Conservation (phyloP, 371 early-diverging fungal species). For the Saksenaea oblongispora region DNA sequence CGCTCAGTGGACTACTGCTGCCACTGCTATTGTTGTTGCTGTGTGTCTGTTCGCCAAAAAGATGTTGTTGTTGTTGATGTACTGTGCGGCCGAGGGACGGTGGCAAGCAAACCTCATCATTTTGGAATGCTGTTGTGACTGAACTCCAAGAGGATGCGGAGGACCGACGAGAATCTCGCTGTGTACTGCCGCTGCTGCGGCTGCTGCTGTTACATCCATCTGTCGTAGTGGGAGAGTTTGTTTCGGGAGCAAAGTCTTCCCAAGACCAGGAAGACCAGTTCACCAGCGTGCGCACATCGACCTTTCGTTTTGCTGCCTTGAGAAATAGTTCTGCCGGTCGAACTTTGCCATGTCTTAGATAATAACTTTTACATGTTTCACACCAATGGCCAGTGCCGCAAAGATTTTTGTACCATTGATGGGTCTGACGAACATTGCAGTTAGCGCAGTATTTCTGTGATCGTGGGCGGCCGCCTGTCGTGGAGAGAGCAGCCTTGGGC, state of each 20-base stretch:
- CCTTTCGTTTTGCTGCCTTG: constrained; percentile 50
- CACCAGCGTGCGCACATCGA: constrained; percentile 39
- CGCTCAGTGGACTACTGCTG: not conserved
- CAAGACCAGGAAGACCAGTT: constrained; percentile 39
- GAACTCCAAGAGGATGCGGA: constrained; percentile 2
- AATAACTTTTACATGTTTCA: constrained; percentile 52
- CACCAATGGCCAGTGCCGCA: constrained; percentile 53
- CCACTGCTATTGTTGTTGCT: not conserved
- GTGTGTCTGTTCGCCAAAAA: not conserved
- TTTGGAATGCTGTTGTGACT: not conserved
- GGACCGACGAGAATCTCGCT: not conserved
- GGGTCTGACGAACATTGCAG: constrained; percentile 45
- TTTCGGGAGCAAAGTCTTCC: constrained; percentile 23
- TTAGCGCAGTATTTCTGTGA: constrained; percentile 38
- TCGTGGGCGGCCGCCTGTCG: not conserved
- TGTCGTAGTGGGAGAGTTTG: not conserved
- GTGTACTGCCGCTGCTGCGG: not conserved
- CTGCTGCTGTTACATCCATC: too few relatives aligned
- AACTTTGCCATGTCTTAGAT: constrained; percentile 39
- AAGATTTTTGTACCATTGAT: constrained; percentile 53
- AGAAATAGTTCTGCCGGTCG: constrained; percentile 45
- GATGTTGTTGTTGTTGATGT: not conserved
- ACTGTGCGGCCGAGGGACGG: not conserved
- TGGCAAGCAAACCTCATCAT: not conserved
- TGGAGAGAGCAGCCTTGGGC: not conserved